Evolutionary conservation across 2,329 filamentous ascomycete genomes (phyloP).

Genomic region (Hypoxylon sp.): DNA sequence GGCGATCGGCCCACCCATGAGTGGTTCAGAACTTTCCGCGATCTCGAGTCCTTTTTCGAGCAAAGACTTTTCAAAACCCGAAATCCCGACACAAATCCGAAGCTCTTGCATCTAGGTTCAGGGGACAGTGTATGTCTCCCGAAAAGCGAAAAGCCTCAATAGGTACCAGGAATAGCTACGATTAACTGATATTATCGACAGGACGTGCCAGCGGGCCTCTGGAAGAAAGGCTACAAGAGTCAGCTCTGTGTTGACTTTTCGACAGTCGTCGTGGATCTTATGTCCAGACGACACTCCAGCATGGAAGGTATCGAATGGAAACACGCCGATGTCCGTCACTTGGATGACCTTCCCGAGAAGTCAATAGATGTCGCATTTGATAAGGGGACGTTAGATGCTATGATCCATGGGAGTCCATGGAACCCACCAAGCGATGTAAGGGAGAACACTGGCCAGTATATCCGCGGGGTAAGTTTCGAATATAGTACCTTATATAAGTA

Average conservation of each 20-base stretch:
- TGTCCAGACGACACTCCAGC: slow-evolving; percentile 61
- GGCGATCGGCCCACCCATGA: slow-evolving; percentile 63
- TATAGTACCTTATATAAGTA: neutral
- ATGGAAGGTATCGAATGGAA: slow-evolving; percentile 64
- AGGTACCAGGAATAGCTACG: neutral
- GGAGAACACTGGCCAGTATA: slow-evolving; percentile 64
- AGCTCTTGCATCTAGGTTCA: slow-evolving; percentile 70
- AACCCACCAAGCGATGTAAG: slow-evolving; percentile 64
- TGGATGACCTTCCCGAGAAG: slow-evolving; percentile 58
- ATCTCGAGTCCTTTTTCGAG: slow-evolving; percentile 64
- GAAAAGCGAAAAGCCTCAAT: neutral
- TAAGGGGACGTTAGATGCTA: slow-evolving; percentile 69
- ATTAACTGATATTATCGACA: slow-evolving; percentile 48
- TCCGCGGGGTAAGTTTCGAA: slow-evolving; percentile 61
- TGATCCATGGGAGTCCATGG: slow-evolving; percentile 69
- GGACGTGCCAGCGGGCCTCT: slow-evolving; percentile 67
- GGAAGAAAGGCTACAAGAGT: slow-evolving; percentile 62
- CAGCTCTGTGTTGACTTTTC: slow-evolving; percentile 73
- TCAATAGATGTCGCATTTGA: slow-evolving; percentile 71
- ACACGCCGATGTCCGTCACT: slow-evolving; percentile 66
- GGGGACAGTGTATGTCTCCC: slow-evolving; percentile 67
- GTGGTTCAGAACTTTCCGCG: slow-evolving; percentile 66
- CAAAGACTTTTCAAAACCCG: slow-evolving; percentile 58
- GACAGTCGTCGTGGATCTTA: slow-evolving; percentile 65
- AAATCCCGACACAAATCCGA: slow-evolving; percentile 54